phyloP scores from a whole-genome alignment of 2,329 filamentous ascomycete species.

The Sclerotinia minor region DNA sequence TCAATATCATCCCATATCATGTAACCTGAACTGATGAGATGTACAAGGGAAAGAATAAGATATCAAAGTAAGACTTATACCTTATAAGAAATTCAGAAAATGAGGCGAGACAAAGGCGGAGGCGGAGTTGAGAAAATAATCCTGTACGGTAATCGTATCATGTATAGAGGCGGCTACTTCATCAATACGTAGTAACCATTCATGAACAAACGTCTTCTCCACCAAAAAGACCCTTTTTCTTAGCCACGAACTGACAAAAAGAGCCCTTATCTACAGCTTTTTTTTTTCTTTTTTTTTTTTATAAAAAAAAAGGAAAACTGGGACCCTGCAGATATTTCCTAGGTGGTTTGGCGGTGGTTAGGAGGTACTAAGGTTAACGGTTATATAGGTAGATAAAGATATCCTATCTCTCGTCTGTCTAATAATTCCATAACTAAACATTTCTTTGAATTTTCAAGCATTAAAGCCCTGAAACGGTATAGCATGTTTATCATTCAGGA shows the following conservation, averaged over 20 bases:
- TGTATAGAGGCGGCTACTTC: too few species aligned
- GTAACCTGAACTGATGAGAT: too few species aligned
- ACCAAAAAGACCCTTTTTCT: not conserved
- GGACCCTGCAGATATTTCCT: not conserved
- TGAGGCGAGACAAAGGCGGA: not conserved
- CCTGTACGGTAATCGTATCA: too few species aligned
- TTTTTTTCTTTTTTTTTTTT: too few species aligned
- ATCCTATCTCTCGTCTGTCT: not conserved
- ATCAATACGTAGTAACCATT: not conserved
- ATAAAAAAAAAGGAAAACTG: not conserved
- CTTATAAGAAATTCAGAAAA: not conserved
- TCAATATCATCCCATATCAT: not conserved
- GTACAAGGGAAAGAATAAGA: not conserved
- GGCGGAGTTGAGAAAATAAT: not conserved
- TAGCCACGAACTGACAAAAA: too few species aligned
- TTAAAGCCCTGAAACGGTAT: not conserved
- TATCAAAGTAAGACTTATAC: too few species aligned
- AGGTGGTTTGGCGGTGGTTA: too few species aligned
- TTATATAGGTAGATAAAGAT: too few species aligned
- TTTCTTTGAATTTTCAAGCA: not conserved
- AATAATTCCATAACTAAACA: not conserved
- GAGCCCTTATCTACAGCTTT: too few species aligned
- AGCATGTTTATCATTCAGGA: too few species aligned
- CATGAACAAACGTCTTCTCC: not conserved
- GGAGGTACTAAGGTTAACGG: too few species aligned